Evolutionary conservation across 495 filamentous ascomycete genomes (phyloP).

Genomic region (Bathelium albidoporum): DNA sequence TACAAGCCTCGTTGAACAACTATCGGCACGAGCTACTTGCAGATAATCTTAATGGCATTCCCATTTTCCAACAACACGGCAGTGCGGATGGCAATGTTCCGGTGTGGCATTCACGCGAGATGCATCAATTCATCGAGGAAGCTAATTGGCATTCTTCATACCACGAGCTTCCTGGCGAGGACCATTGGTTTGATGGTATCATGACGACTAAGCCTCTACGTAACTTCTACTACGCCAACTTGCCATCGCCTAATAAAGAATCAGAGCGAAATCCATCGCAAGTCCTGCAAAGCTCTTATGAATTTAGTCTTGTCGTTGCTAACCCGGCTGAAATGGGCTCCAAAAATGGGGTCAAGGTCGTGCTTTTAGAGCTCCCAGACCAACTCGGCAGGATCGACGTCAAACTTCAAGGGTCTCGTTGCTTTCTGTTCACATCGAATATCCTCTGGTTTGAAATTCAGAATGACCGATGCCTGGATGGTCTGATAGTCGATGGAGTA

Average conservation of each 20-base stretch:
- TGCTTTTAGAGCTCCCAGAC: constrained; percentile 38
- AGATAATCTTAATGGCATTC: constrained; percentile 43
- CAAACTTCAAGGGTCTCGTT: background rate
- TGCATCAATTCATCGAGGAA: constrained; percentile 39
- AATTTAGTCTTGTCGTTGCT: constrained; percentile 39
- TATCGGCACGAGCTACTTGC: constrained; percentile 47
- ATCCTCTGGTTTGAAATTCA: constrained; percentile 19
- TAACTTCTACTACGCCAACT: constrained; percentile 35
- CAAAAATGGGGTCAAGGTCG: constrained; percentile 40
- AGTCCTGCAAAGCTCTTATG: constrained; percentile 11
- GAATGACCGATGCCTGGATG: background rate
- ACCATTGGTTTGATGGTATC: constrained; percentile 44
- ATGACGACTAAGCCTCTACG: constrained; percentile 32
- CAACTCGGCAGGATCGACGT: constrained; percentile 26
- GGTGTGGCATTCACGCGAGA: constrained; percentile 44
- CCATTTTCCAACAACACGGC: constrained; percentile 48
- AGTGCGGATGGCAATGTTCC: constrained; percentile 50
- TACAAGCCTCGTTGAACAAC: constrained; percentile 38
- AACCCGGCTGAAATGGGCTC: constrained; percentile 42
- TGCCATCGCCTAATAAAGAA: constrained; percentile 1
- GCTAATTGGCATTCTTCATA: constrained; percentile 36
- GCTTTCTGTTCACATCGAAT: constrained; percentile 20
- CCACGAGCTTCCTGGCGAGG: constrained; percentile 38
- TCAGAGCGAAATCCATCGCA: constrained; percentile 4
- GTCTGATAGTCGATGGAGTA: background rate